A percentile compares a stretch with the other conserved stretches of the same genome.
Conservation (phyloP, 208 protist genomes). For the Herpetomonas samuelpessoai region DNA sequence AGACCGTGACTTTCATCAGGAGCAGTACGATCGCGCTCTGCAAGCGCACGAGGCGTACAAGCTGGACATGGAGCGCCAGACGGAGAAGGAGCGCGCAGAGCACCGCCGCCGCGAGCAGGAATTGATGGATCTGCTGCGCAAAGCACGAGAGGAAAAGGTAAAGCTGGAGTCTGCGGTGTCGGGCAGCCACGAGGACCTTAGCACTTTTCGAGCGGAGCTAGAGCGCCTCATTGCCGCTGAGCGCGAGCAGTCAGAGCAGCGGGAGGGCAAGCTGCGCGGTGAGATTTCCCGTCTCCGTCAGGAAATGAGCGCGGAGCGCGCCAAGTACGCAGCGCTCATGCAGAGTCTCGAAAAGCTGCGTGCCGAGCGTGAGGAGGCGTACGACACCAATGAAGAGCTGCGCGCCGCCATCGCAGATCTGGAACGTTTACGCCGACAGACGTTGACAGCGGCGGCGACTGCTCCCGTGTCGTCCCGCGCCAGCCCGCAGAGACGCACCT, state of each 20-base stretch:
- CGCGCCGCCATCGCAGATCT: constrained; percentile 66
- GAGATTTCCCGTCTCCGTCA: constrained; percentile 61
- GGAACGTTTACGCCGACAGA: constrained; percentile 21
- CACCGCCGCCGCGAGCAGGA: constrained; percentile 77
- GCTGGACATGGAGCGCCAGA: constrained; percentile 76
- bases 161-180: constrained; percentile 52
- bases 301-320: constrained; percentile 59
- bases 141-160: constrained; percentile 59
- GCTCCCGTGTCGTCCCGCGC: background rate
- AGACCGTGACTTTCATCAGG: constrained; percentile 85
- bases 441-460: background rate
- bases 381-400: constrained; percentile 68
- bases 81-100: constrained; percentile 73
- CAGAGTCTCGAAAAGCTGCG: constrained; percentile 54
- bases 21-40: constrained; percentile 80
- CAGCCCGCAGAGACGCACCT: background rate
- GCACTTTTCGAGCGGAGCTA: constrained; percentile 64
- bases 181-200: constrained; percentile 50
- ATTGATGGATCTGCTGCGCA: constrained; percentile 67
- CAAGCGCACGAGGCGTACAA: constrained; percentile 87
- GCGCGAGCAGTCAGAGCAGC: constrained; percentile 48
- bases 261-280: constrained; percentile 44
- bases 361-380: constrained; percentile 52
- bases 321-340: constrained; percentile 36
- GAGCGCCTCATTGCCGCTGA: constrained; percentile 76